Percentiles rank a stretch among this genome's conserved stretches.
These are phyloP conservation scores for Moesziomyces sp. DNA, from an alignment of 1,284 basidiomycete species.

Conservation along the genomic window DNA sequence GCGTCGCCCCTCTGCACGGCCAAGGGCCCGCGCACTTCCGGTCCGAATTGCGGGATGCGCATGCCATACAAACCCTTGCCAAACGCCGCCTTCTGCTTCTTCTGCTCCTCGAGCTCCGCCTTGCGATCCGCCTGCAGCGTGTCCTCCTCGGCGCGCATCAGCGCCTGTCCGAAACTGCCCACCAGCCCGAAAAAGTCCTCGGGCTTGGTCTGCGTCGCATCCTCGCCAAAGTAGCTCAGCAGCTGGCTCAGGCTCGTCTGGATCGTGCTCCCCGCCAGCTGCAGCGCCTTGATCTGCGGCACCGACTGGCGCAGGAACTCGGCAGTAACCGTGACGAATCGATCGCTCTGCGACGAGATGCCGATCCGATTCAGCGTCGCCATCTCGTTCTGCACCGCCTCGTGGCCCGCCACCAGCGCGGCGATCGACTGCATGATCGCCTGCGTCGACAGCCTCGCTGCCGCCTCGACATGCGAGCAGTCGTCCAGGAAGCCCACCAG, in stretches of 20 bases:
- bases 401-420: constrained; percentile 39
- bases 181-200: constrained; percentile 60
- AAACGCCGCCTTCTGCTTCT: constrained; percentile 32
- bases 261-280: constrained; percentile 34
- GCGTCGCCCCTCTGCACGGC: background rate
- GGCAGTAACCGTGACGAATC: constrained; percentile 40
- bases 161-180: constrained; percentile 54
- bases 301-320: constrained; percentile 29
- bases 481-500: constrained; percentile 83
- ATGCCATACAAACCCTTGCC: constrained; percentile 18
- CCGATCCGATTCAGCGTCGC: constrained; percentile 29
- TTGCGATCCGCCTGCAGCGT: constrained; percentile 55
- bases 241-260: constrained; percentile 30
- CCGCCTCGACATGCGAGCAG: constrained; percentile 81
- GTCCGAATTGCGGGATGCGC: constrained; percentile 37
- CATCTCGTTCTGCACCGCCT: constrained; percentile 41
- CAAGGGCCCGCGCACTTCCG: constrained; percentile 51
- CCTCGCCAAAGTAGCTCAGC: constrained; percentile 54
- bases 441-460: constrained; percentile 67
- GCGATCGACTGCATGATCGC: constrained; percentile 41
- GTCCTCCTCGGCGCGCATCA: constrained; percentile 63
- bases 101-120: constrained; percentile 49
- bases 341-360: constrained; percentile 45
- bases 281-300: constrained; percentile 48
- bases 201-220: constrained; percentile 49